Percentiles rank a stretch among this genome's conserved stretches.
Conservation (phyloP, 2,329 filamentous ascomycete species). For the Stagonosporopsis vannaccii region DNA sequence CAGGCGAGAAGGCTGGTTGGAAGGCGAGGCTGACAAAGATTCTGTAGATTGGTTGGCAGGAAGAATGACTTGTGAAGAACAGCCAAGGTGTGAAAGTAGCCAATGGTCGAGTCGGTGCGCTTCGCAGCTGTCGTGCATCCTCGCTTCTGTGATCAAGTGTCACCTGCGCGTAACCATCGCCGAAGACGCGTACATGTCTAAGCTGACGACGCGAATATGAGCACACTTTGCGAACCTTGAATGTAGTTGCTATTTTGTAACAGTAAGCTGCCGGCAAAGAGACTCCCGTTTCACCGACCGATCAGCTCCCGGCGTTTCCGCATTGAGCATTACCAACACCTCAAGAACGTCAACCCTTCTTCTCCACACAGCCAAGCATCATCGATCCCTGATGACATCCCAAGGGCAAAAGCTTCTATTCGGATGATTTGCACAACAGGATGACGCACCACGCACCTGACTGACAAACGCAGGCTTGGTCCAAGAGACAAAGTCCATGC, state of each 20-base stretch:
- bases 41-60: constrained; percentile 28
- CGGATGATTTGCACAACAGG: not conserved
- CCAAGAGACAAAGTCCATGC: not conserved
- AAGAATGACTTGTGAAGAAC: not conserved
- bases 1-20: constrained; percentile 43
- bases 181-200: constrained; percentile 1
- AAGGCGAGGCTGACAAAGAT: constrained; percentile 44
- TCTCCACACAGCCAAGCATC: not conserved
- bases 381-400: not conserved
- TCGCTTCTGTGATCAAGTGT: not conserved
- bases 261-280: not conserved
- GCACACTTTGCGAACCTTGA: not conserved
- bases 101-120: not conserved
- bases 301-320: constrained; percentile 3
- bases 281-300: constrained; percentile 3
- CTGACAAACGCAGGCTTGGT: constrained; percentile 8
- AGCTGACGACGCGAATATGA: constrained; percentile 4
- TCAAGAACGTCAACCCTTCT: not conserved
- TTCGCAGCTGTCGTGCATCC: not conserved
- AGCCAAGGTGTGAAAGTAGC: not conserved
- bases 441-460: constrained; percentile 10
- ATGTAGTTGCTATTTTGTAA: not conserved
- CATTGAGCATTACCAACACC: not conserved
- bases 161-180: not conserved
- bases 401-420: constrained; percentile 5